Conservation (phyloP, 1,139 yeast genomes). For the Hansenula sp. region DNA sequence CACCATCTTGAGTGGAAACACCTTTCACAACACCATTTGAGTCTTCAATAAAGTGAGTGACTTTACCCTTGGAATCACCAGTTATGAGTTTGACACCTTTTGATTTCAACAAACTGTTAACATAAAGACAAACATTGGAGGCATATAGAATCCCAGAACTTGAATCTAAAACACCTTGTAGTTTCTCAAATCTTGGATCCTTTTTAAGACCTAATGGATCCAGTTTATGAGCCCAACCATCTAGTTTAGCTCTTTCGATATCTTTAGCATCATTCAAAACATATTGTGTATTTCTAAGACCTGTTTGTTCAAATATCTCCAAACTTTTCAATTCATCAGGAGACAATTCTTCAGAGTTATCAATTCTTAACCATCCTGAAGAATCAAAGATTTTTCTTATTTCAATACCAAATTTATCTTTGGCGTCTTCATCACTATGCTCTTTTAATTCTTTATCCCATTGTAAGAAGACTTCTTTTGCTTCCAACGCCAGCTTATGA, state of each 20-base stretch:
- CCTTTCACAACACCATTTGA: slow-evolving; percentile 13
- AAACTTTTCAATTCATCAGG: slow-evolving; percentile 25
- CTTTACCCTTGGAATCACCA: slow-evolving; percentile 11
- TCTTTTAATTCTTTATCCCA: slow-evolving; percentile 11
- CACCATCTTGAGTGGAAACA: slow-evolving; percentile 16
- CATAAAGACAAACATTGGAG: slow-evolving; percentile 31
- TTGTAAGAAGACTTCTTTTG: slow-evolving; percentile 11
- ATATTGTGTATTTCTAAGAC: slow-evolving; percentile 28
- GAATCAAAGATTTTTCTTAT: slow-evolving; percentile 23
- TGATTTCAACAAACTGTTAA: slow-evolving; percentile 21
- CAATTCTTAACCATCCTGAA: slow-evolving; percentile 28
- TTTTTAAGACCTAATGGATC: slow-evolving; percentile 18
- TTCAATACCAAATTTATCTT: slow-evolving; percentile 11
- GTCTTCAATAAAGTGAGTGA: slow-evolving; percentile 6
- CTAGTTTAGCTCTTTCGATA: slow-evolving; percentile 27
- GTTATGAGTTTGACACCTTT: slow-evolving; percentile 18
- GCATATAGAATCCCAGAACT: slow-evolving; percentile 37
- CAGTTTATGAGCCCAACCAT: slow-evolving; percentile 25
- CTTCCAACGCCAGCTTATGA: slow-evolving; percentile 23
- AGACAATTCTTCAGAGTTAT: slow-evolving; percentile 20
- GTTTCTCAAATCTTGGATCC: slow-evolving; percentile 7
- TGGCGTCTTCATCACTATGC: slow-evolving; percentile 10
- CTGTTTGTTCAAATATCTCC: slow-evolving; percentile 25
- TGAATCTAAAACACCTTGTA: slow-evolving; percentile 31
- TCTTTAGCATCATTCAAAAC: slow-evolving; percentile 27